phyloP scores from a whole-genome alignment of 2,329 filamentous ascomycete species.

The Fusarium neocosmosporiellum region DNA sequence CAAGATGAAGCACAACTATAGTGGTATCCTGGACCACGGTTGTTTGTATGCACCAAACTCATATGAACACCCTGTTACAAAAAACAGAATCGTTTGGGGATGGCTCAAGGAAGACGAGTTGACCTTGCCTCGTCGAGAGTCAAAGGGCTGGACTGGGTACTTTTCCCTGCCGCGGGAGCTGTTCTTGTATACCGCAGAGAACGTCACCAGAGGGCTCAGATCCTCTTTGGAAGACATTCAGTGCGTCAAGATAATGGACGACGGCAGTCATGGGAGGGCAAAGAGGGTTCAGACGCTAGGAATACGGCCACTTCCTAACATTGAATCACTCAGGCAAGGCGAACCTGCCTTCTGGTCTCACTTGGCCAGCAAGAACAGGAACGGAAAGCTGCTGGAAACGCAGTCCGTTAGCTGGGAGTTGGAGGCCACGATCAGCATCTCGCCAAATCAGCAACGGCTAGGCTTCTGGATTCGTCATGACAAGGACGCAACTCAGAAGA shows the following conservation, averaged over 20 bases:
- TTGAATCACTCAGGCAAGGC: constrained; percentile 36
- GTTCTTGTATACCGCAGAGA: constrained; percentile 50
- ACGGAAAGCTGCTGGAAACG: not conserved
- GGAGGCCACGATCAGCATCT: constrained; percentile 38
- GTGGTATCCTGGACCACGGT: constrained; percentile 61
- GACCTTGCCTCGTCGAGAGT: constrained; percentile 53
- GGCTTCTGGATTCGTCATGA: constrained; percentile 43
- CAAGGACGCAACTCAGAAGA: constrained; percentile 45
- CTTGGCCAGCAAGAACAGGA: not conserved
- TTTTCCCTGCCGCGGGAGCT: constrained; percentile 59
- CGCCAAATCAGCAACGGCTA: constrained; percentile 1
- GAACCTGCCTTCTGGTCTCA: constrained; percentile 25
- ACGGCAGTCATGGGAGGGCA: constrained; percentile 10
- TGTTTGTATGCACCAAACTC: constrained; percentile 61
- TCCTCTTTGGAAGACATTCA: constrained; percentile 54
- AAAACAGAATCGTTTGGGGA: constrained; percentile 56
- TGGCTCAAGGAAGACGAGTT: constrained; percentile 65
- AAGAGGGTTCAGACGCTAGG: constrained; percentile 57
- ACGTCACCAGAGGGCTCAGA: constrained; percentile 50
- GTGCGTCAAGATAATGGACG: constrained; percentile 49
- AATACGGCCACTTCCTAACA: constrained; percentile 44
- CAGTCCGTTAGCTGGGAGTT: constrained; percentile 38
- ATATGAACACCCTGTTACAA: constrained; percentile 57
- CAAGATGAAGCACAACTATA: constrained; percentile 50
- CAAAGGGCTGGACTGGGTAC: constrained; percentile 61